Base-by-base conservation (phyloP, 495 filamentous ascomycete genomes). In the Opeltia flavorubescens region DNA sequence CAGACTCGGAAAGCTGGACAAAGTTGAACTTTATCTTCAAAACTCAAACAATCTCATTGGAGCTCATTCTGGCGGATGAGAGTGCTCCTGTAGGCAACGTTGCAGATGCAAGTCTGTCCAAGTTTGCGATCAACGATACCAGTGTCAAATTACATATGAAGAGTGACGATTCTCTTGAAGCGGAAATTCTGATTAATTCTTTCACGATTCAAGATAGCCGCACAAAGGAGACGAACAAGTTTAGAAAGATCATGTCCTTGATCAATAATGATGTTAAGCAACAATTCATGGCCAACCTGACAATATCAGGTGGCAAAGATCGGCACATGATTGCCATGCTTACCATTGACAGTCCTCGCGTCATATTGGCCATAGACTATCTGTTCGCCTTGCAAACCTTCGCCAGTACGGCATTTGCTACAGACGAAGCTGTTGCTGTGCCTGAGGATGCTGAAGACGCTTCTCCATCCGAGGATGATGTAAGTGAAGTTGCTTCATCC, bases 171-270 rank as follows among this genome's bases (percentile, higher is more conserved):
- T 87, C 89, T 9, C 58, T 98, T 15, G 91, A 98, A 60, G 89
- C 89, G 1, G 93, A 98, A 61, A 74, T 98, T 21, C 67, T 95
- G 41, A 86, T 96, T 23, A 83, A 94, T 49, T 91, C 91, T 0
- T 93, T 98, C 60, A 94, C 89, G 0, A 94, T 96, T 52, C 77
- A 80, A 39, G 91, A 98, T 58, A 95, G 83, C 51, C 80, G 91
- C 41, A 78, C 75, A 24, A 71, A 76, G 38, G 87, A 91, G 50
- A 85, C 79, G 6, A 96, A 95, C 63, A 95, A 95, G 61, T 98
- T 89, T 73, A 77, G 86, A 35, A 94, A 93, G 60, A 94, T 96
- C 63, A 96, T 98, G 91, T 89, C 89, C 20, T 78, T 93, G 52
- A 84, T 87, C 55, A 96, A 95, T 59, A 84, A 86, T 50, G 81